A percentile compares a stretch with the other conserved stretches of the same genome.
phyloP scores from a whole-genome alignment of 345 rosid species.

The Sisymbrium irio region DNA sequence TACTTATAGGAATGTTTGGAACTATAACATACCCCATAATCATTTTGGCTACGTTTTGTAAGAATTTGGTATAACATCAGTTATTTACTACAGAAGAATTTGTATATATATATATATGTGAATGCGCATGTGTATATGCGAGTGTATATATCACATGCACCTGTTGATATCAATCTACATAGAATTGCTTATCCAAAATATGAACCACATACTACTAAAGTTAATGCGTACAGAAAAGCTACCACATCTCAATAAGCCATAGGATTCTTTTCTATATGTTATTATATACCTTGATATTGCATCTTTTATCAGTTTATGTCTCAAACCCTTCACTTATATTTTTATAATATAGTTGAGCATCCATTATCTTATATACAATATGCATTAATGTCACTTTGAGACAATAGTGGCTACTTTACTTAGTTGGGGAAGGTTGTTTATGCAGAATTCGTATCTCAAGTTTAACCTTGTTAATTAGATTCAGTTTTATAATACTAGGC shows the following conservation, averaged over 20 bases:
- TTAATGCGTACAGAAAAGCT: constrained; percentile 13
- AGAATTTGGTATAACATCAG: neutral
- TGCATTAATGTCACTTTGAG: constrained; percentile 24
- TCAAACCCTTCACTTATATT: constrained; percentile 17
- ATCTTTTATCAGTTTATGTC: constrained; percentile 16
- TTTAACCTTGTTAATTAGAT: constrained; percentile 1
- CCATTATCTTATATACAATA: constrained; percentile 34
- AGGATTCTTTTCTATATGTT: neutral
- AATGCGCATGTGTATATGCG: neutral
- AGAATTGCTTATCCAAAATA: constrained; percentile 27
- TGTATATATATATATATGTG: neutral
- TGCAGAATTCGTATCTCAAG: constrained; percentile 23
- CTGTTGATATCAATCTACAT: neutral
- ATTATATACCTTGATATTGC: constrained; percentile 13
- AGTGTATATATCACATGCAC: neutral
- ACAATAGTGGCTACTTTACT: constrained; percentile 37
- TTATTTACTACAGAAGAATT: neutral
- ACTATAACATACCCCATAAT: neutral
- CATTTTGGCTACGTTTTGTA: neutral
- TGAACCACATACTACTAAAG: constrained; percentile 23
- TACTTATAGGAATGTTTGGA: neutral
- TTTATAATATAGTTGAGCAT: constrained; percentile 24
- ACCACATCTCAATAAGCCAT: constrained; percentile 17
- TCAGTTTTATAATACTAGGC: constrained; percentile 5
- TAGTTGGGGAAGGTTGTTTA: constrained; percentile 36